phyloP scores from a whole-genome alignment of 371 early-diverging fungal genomes.

The Coelomomyces lativittatus region DNA sequence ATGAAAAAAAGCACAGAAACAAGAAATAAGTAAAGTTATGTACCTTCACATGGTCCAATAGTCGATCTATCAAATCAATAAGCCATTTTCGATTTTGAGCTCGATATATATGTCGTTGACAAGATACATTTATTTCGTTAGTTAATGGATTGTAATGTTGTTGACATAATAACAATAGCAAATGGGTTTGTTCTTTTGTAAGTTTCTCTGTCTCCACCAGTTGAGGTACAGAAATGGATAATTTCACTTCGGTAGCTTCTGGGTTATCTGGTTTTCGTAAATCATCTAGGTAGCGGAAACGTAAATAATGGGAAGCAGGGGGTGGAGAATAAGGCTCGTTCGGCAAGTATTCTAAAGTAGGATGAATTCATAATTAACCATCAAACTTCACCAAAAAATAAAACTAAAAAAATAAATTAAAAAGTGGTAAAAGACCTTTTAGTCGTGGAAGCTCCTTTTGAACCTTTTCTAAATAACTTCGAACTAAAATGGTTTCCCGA shows the following conservation, averaged over 20 bases:
- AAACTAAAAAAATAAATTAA: not conserved
- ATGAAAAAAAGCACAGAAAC: too few species aligned
- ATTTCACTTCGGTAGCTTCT: conserved; percentile 34
- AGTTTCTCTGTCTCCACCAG: conserved; percentile 11
- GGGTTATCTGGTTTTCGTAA: conserved; percentile 41
- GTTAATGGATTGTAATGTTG: conserved; percentile 34
- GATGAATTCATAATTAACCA: too few species aligned
- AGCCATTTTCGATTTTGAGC: too few species aligned
- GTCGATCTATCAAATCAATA: too few species aligned
- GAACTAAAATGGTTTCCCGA: conserved; percentile 7
- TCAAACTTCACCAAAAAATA: too few species aligned
- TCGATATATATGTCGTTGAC: conserved; percentile 41
- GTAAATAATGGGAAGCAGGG: conserved; percentile 20
- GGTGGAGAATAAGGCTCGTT: conserved; percentile 39
- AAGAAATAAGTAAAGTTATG: too few species aligned
- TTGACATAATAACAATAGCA: conserved; percentile 38
- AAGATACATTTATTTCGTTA: conserved; percentile 31
- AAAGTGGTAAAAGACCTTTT: conserved; percentile 15
- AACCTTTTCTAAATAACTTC: conserved; percentile 43
- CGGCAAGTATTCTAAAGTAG: not conserved
- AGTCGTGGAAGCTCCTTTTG: conserved; percentile 47
- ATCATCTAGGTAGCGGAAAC: conserved; percentile 35
- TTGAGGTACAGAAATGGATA: conserved; percentile 30
- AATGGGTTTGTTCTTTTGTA: conserved; percentile 26
- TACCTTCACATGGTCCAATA: too few species aligned